Conservation (phyloP, 495 filamentous ascomycete species). For the Trichoderma erinaceum region DNA sequence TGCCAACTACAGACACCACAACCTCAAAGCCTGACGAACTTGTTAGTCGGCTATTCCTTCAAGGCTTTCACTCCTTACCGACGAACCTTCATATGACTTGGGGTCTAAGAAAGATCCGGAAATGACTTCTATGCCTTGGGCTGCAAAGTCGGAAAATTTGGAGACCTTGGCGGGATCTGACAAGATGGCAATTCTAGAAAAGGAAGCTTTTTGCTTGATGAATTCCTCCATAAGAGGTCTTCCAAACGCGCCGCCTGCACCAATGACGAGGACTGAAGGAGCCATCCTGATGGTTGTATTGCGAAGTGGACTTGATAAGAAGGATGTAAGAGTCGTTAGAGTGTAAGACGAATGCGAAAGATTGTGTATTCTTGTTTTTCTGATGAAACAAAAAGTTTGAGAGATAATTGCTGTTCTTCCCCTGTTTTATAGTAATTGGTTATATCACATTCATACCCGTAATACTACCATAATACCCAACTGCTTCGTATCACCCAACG, state of each 20-base stretch:
- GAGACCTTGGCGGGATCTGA: neutral
- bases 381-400: too few relatives aligned
- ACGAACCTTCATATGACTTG: neutral
- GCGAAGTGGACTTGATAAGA: neutral
- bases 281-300: neutral
- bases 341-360: too few relatives aligned
- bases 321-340: too few relatives aligned
- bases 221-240: neutral
- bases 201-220: neutral
- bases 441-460: too few relatives aligned
- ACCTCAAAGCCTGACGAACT: neutral
- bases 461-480: too few relatives aligned
- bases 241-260: conserved; percentile 3
- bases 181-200: neutral
- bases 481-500: too few relatives aligned
- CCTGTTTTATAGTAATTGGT: too few relatives aligned
- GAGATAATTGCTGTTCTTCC: too few relatives aligned
- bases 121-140: neutral
- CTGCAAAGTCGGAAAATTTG: conserved; percentile 4
- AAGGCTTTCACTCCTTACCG: too few relatives aligned
- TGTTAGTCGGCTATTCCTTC: neutral
- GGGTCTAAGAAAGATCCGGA: neutral
- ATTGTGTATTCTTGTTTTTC: too few relatives aligned
- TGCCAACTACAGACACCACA: neutral
- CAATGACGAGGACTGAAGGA: neutral